phyloP scores from a whole-genome alignment of 306 rosid species.

The Ochetophila trinervis region DNA sequence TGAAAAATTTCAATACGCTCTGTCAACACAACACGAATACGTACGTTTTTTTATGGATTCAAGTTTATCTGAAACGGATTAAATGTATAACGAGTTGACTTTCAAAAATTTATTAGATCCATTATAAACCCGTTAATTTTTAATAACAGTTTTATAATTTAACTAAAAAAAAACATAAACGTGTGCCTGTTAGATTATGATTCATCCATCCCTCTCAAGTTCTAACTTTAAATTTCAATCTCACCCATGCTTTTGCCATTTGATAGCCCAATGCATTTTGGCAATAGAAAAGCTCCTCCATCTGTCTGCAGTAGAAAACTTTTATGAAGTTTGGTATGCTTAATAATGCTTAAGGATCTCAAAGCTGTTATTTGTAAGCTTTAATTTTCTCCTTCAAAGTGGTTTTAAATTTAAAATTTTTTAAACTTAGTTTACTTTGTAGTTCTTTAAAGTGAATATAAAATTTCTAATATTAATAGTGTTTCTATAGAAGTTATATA shows the following conservation, averaged over 20 bases:
- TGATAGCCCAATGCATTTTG: conserved; percentile 18
- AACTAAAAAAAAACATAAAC: too few species aligned
- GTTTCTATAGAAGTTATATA: conserved; percentile 4
- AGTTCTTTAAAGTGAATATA: conserved; percentile 24
- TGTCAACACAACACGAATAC: too few species aligned
- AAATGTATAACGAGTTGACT: too few species aligned
- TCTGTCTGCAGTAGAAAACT: conserved; percentile 20
- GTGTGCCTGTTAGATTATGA: too few species aligned
- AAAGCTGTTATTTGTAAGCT: conserved; percentile 6
- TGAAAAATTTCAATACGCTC: too few species aligned
- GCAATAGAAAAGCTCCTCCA: conserved; percentile 35
- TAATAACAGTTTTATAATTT: too few species aligned
- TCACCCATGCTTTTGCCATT: conserved; percentile 38
- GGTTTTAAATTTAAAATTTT: conserved; percentile 24
- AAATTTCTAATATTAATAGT: conserved; percentile 13
- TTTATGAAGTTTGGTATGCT: conserved; percentile 42
- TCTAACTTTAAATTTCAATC: too few species aligned
- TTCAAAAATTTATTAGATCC: too few species aligned
- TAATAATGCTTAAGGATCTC: conserved; percentile 26
- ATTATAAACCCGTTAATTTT: too few species aligned
- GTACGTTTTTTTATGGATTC: too few species aligned
- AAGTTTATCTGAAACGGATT: too few species aligned
- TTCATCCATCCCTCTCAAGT: too few species aligned
- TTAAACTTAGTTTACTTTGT: conserved; percentile 18
- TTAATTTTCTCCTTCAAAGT: conserved; percentile 14